Evolutionary conservation across 345 rosid genomes (phyloP).

Genomic region (Triadica sebifera): DNA sequence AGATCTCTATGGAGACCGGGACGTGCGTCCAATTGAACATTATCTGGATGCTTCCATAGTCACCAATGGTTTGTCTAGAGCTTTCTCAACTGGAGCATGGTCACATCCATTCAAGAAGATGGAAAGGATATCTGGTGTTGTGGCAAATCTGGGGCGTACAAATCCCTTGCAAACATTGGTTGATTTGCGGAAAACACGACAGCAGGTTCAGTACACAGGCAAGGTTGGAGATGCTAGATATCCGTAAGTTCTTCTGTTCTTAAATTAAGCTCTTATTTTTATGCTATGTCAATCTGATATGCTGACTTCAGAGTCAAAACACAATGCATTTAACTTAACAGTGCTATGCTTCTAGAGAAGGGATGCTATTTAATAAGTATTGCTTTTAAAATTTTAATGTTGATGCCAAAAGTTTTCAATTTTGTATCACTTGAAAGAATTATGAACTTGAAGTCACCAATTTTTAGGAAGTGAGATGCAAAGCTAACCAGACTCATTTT

Average conservation of each 20-base stretch:
- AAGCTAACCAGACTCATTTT: not conserved
- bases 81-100: constrained; percentile 99
- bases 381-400: not conserved
- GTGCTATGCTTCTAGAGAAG: not conserved
- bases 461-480: not conserved
- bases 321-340: not conserved
- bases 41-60: constrained; percentile 87
- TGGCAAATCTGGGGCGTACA: constrained; percentile 78
- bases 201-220: constrained; percentile 81
- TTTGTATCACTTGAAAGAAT: not conserved
- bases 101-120: constrained; percentile 74
- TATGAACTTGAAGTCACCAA: not conserved
- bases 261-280: not conserved
- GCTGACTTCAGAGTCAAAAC: not conserved
- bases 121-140: constrained; percentile 92
- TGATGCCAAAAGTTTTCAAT: too few relatives aligned
- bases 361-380: not conserved
- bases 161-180: constrained; percentile 81
- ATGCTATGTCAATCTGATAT: not conserved
- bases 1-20: constrained; percentile 69
- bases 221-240: constrained; percentile 98
- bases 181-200: constrained; percentile 82
- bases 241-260: constrained; percentile 60
- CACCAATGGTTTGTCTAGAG: constrained; percentile 84
- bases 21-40: constrained; percentile 58